Conservation (phyloP, 75 land plant genomes). For the Selaginella moellendorffii region DNA sequence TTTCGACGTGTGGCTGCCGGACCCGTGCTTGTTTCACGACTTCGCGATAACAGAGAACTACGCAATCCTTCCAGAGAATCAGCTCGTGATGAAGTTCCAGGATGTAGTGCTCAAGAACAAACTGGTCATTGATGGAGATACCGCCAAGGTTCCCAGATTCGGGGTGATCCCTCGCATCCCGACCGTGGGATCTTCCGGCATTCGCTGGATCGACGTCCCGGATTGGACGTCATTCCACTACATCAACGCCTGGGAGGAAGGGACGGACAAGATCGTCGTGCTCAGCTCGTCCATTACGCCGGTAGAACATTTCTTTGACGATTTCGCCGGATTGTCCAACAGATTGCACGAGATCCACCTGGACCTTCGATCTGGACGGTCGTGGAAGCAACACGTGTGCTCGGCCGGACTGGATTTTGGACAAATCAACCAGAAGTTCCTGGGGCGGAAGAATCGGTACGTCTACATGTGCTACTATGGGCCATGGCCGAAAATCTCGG, state of each 20-base stretch:
- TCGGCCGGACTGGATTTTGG: neutral
- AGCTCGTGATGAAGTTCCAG: slow-evolving; percentile 26
- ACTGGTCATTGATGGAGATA: neutral
- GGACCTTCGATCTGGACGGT: neutral
- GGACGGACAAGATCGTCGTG: neutral
- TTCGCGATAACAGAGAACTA: slow-evolving; percentile 39
- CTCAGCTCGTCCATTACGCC: neutral
- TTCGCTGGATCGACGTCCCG: neutral
- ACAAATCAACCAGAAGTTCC: neutral
- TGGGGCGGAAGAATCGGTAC: neutral
- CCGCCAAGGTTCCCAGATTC: neutral
- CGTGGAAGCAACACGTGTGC: neutral
- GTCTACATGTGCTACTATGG: neutral
- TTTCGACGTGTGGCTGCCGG: slow-evolving; percentile 26
- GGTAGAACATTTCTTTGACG: neutral
- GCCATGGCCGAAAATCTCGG: neutral
- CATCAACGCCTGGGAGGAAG: neutral
- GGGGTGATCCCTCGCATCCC: neutral
- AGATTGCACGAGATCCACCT: neutral
- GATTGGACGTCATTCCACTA: neutral
- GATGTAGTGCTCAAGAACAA: neutral
- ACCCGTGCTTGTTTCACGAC: slow-evolving; percentile 45
- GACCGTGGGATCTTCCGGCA: neutral
- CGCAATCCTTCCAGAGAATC: slow-evolving; percentile 39
- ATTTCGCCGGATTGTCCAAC: neutral